These are phyloP conservation scores for Leishmania tarentolae DNA, from an alignment of 208 protist genomes.

Conservation along the genomic window DNA sequence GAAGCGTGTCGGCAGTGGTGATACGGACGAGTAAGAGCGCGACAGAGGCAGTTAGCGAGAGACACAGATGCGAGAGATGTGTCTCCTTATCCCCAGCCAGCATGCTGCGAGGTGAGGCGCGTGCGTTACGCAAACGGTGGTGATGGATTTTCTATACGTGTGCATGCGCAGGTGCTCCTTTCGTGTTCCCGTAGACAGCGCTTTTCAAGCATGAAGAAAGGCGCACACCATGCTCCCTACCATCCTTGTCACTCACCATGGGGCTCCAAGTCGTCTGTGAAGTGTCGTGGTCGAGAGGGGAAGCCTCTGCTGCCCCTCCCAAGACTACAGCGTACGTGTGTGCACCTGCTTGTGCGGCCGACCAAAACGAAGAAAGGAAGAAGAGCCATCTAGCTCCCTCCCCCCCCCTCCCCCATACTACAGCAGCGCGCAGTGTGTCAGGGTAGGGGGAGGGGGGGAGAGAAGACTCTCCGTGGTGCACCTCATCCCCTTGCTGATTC, in stretches of 20 bases:
- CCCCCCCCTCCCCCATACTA: background rate
- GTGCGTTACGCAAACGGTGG: background rate
- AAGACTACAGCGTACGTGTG: background rate
- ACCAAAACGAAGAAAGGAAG: background rate
- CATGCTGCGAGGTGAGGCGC: background rate
- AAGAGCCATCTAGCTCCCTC: background rate
- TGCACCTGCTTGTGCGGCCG: background rate
- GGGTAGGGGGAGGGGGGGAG: background rate
- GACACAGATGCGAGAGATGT: background rate
- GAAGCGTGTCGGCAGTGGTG: background rate
- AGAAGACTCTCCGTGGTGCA: background rate
- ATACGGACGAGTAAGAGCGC: background rate
- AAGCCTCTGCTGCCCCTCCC: background rate
- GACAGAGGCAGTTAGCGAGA: background rate
- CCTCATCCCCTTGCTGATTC: background rate
- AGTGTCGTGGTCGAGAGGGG: background rate
- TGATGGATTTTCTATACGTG: conserved; percentile 2
- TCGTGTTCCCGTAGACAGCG: background rate
- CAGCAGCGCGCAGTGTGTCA: background rate
- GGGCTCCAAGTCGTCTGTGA: background rate
- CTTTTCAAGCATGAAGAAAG: background rate
- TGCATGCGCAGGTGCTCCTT: conserved; percentile 3
- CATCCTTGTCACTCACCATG: background rate
- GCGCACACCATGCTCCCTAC: background rate
- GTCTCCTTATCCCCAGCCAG: background rate